Percentiles rank a stretch among this genome's conserved stretches.
Conservation (phyloP, 192 early-diverging fungal genomes). For the Podila verticillata region DNA sequence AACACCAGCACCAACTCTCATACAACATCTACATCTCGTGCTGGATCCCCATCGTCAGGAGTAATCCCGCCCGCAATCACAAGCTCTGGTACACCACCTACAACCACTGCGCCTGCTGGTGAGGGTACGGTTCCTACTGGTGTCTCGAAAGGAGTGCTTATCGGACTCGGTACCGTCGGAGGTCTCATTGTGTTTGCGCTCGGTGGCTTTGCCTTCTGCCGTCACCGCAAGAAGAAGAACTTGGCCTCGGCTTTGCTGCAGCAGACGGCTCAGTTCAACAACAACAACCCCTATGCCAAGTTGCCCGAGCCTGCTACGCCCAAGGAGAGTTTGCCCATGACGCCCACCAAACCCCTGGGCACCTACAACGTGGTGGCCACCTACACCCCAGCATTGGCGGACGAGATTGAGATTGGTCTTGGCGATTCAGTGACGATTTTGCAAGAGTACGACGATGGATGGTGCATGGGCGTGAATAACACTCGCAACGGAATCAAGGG, state of each 20-base stretch:
- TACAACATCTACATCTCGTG: not conserved
- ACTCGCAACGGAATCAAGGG: conserved; percentile 56
- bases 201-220: conserved; percentile 37
- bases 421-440: conserved; percentile 64
- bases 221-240: conserved; percentile 47
- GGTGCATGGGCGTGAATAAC: conserved; percentile 65
- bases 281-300: conserved; percentile 50
- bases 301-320: conserved; percentile 16
- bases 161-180: conserved; percentile 39
- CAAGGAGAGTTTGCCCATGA: conserved; percentile 32
- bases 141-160: conserved; percentile 30
- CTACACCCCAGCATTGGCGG: conserved; percentile 62
- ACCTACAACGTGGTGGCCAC: conserved; percentile 56
- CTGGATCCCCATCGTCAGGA: not conserved
- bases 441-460: conserved; percentile 68
- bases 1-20: not conserved
- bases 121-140: not conserved
- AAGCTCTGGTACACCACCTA: not conserved
- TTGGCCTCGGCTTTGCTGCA: conserved; percentile 27
- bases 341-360: conserved; percentile 51
- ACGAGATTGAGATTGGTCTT: conserved; percentile 64
- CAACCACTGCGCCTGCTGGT: not conserved
- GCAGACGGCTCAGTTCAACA: conserved; percentile 51
- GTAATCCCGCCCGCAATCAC: not conserved
- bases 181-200: conserved; percentile 36